Evolutionary conservation across 106 monocot species (phyloP), one percentile per base, ranked within the genome.

Genomic region (Phalaenopsis equestris): DNA sequence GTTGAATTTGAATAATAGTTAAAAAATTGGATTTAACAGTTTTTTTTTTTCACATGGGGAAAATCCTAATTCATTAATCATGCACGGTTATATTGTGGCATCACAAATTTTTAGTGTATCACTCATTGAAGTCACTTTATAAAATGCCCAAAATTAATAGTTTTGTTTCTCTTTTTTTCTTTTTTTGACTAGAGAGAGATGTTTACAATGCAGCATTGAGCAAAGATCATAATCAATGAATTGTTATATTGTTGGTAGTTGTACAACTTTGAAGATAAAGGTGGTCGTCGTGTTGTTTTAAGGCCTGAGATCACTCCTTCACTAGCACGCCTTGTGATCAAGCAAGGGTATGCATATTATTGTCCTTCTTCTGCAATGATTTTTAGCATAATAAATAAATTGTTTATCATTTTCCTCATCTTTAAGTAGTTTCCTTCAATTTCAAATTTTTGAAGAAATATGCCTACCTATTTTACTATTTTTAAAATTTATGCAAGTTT

Each of bases 281-380:
- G 98, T 45, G 98, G 94, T 14, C 94, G 98, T 2, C 92, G 93
- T 82, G 98, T 99, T 90, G 98, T 90, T 67, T 88, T 99, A 76
- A 92, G 98, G 81, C 98, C 98, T 82, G 98, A 99, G 86, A 94
- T 99, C 42, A 99, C 98, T 64, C 98, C 98, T 82, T 99, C 98
- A 52, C 80, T 99, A 85, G 98, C 98, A 75, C 86, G 98, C n/a
- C 94, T 99, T 78, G 89, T 99, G 10, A 92, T 99, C 84, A 94
- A 99, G 79, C 91, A 94, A 65, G 98, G 98, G 98, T 98, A 90
- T 68, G 39, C 45, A 23, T 76, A 24, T 24, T 10, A 11, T 24
- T 30, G 11, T 76, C 12, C 48, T 6, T 12, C 76, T 47, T 48
- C 3, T 42, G 21, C 4, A 49, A 52, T 52, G 52, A 38, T 61